Evolutionary conservation across 2,329 filamentous ascomycete genomes (phyloP).

Genomic region (Ophioceras dolichostomum): DNA sequence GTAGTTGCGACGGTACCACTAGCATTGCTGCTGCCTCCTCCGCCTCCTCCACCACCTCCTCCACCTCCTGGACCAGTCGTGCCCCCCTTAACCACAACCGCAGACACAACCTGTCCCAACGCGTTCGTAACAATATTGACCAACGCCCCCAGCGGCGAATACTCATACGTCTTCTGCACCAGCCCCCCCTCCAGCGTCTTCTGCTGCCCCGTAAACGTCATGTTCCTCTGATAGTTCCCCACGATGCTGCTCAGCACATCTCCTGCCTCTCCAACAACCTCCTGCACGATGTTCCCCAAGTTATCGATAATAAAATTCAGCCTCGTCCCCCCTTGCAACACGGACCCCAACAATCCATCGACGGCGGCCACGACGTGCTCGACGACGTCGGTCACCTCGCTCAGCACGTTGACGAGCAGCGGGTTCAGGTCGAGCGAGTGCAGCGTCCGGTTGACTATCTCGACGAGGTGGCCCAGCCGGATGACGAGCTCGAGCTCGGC

Average conservation of each 20-base stretch:
- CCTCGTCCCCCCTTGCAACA: constrained; percentile 40
- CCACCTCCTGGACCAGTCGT: neutral
- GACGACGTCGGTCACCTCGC: constrained; percentile 38
- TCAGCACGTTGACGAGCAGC: constrained; percentile 41
- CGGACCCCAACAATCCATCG: constrained; percentile 44
- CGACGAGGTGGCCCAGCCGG: constrained; percentile 44
- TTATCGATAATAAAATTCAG: constrained; percentile 48
- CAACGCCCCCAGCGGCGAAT: constrained; percentile 33
- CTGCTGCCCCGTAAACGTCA: constrained; percentile 34
- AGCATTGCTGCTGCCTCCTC: constrained; percentile 4
- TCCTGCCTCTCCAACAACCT: constrained; percentile 34
- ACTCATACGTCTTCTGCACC: constrained; percentile 39
- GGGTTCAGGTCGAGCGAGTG: constrained; percentile 48
- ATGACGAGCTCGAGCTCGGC: constrained; percentile 47
- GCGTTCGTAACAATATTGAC: constrained; percentile 44
- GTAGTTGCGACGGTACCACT: too few species aligned
- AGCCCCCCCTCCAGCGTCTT: constrained; percentile 20
- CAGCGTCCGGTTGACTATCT: constrained; percentile 49
- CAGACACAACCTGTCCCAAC: constrained; percentile 41
- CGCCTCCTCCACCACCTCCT: constrained; percentile 4
- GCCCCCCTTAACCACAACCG: constrained; percentile 19
- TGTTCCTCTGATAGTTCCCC: constrained; percentile 44
- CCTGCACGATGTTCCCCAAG: constrained; percentile 49
- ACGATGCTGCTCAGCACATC: constrained; percentile 37
- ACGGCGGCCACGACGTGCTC: constrained; percentile 42